phyloP scores from a whole-genome alignment of 2,329 filamentous ascomycete species.

The Epichloe typhina region DNA sequence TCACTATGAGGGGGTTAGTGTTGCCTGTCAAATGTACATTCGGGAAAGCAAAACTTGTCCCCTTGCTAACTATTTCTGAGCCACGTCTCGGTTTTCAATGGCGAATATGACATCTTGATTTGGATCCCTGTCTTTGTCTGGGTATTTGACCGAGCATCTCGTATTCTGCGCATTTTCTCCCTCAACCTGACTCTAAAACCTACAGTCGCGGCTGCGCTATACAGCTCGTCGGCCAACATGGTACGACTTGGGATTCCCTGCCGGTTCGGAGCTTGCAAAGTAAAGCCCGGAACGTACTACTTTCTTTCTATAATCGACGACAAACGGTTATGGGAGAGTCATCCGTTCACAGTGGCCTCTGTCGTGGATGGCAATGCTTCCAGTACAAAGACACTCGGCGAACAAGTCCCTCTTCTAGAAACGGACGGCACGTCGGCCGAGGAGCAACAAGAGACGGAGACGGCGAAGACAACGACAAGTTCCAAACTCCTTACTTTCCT shows the following conservation, averaged over 20 bases:
- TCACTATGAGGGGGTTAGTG: constrained; percentile 38
- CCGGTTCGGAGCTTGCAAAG: constrained; percentile 19
- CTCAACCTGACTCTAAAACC: constrained; percentile 27
- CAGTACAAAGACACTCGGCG: constrained; percentile 11
- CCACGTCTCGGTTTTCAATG: constrained; percentile 39
- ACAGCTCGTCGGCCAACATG: constrained; percentile 26
- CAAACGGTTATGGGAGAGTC: constrained; percentile 32
- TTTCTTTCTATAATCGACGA: constrained; percentile 30
- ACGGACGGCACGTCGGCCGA: constrained; percentile 2
- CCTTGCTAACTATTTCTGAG: constrained; percentile 13
- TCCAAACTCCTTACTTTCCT: constrained; percentile 24
- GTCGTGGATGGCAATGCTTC: constrained; percentile 9
- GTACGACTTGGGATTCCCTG: constrained; percentile 27
- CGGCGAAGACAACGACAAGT: neutral
- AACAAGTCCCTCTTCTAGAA: constrained; percentile 21
- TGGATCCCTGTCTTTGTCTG: constrained; percentile 37
- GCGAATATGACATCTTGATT: constrained; percentile 34
- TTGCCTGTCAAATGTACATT: neutral
- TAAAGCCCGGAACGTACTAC: constrained; percentile 29
- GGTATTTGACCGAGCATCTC: constrained; percentile 33
- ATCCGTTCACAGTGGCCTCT: constrained; percentile 34
- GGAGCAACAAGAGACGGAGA: neutral
- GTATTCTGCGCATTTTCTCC: constrained; percentile 27
- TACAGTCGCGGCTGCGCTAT: constrained; percentile 21
- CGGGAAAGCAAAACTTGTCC: too few relatives aligned